A percentile compares a stretch with the other conserved stretches of the same genome.
phyloP scores from a whole-genome alignment of 116 monocot genomes.

The Trichopus zeylanicus region DNA sequence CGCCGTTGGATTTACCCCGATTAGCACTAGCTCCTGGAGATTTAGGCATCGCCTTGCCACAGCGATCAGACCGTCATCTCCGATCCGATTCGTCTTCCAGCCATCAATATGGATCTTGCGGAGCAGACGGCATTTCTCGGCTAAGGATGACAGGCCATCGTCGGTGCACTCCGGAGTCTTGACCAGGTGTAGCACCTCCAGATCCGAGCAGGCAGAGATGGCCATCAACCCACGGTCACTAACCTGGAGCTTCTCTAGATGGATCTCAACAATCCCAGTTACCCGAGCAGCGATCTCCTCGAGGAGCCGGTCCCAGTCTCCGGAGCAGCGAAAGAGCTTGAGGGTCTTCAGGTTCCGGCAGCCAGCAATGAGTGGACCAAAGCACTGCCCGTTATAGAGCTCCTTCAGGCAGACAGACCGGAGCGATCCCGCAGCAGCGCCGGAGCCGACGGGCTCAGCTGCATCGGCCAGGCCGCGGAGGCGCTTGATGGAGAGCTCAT shows the following conservation, averaged over 20 bases:
- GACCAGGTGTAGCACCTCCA: conserved; percentile 66
- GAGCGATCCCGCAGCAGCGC: conserved; percentile 18
- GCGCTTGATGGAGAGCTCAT: conserved; percentile 58
- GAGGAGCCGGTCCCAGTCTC: conserved; percentile 59
- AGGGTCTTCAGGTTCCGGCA: conserved; percentile 38
- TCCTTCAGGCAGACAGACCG: conserved; percentile 49
- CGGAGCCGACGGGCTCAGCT: conserved; percentile 6
- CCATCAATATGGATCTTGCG: conserved; percentile 80
- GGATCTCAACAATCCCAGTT: conserved; percentile 41
- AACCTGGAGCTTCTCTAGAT: conserved; percentile 73
- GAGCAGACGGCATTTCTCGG: conserved; percentile 39
- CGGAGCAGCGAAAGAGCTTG: conserved; percentile 47
- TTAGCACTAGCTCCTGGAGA: conserved; percentile 67
- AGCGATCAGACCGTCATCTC: conserved; percentile 42
- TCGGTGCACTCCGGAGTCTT: conserved; percentile 66
- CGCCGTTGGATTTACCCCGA: conserved; percentile 66
- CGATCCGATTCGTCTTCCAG: conserved; percentile 70
- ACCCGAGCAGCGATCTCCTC: conserved; percentile 32
- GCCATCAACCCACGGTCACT: conserved; percentile 46
- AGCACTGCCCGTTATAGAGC: conserved; percentile 60
- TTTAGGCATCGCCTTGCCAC: conserved; percentile 44
- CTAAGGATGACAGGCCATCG: conserved; percentile 29
- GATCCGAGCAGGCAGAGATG: conserved; percentile 25
- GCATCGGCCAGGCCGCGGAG: conserved; percentile 34
- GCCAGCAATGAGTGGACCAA: conserved; percentile 29